A percentile compares a stretch with the other conserved stretches of the same genome.
Evolutionary conservation across 129 eudicot genomes (phyloP).

Genomic region (Rutidosis leptorrhynchoides): DNA sequence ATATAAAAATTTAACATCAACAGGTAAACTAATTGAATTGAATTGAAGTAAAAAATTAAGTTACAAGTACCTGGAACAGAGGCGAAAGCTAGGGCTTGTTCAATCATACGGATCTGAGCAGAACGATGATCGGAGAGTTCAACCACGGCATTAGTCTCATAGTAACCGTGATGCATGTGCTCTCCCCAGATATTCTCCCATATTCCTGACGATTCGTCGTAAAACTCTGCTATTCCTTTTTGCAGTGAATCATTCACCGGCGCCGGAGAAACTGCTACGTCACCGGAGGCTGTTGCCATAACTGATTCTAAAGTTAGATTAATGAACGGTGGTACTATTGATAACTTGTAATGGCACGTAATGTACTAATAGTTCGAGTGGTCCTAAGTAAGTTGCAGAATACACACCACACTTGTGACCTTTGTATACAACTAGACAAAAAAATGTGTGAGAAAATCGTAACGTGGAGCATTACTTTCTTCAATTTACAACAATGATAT

Average conservation of each 20-base stretch:
- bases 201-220: conserved; percentile 79
- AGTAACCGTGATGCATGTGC: conserved; percentile 93
- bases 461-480: too few relatives aligned
- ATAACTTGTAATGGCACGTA: not conserved
- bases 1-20: not conserved
- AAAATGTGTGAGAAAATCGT: too few relatives aligned
- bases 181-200: conserved; percentile 99
- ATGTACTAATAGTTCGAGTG: not conserved
- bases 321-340: not conserved
- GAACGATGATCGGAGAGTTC: conserved; percentile 60
- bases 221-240: conserved; percentile 83
- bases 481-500: too few relatives aligned
- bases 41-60: too few relatives aligned
- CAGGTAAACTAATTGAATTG: not conserved
- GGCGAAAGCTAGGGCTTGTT: conserved; percentile 69
- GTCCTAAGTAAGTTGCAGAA: not conserved
- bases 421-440: too few relatives aligned
- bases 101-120: conserved; percentile 95
- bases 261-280: conserved; percentile 7
- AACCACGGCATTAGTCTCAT: conserved; percentile 40
- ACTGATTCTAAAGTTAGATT: not conserved
- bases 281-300: conserved; percentile 20
- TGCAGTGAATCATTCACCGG: conserved; percentile 2
- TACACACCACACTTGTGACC: too few relatives aligned
- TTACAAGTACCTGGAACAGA: conserved; percentile 46